phyloP scores from a whole-genome alignment of 2,329 filamentous ascomycete genomes.

The Fusarium continuum region DNA sequence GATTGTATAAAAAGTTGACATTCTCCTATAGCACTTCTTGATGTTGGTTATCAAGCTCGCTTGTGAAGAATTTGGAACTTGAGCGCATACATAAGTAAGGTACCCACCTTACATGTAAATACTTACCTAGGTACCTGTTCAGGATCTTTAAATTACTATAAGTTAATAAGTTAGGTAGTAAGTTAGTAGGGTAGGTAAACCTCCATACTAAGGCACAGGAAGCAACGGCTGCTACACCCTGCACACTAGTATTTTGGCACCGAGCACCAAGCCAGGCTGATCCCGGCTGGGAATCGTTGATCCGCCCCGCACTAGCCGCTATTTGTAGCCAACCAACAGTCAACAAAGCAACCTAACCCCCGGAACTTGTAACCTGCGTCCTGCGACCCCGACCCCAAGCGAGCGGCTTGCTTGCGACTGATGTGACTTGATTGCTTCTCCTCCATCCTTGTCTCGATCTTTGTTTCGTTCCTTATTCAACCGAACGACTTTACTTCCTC shows the following conservation, averaged over 20 bases:
- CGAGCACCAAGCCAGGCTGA: conserved; percentile 2
- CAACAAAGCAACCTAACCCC: conserved; percentile 24
- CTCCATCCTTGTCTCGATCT: conserved; percentile 23
- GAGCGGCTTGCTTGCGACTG: conserved; percentile 19
- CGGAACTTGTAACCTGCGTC: conserved; percentile 28
- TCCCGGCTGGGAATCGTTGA: conserved; percentile 42
- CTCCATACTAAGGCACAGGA: neutral
- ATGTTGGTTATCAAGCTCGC: too few relatives aligned
- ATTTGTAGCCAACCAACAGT: conserved; percentile 13
- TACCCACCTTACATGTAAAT: too few relatives aligned
- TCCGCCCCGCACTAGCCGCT: conserved; percentile 31
- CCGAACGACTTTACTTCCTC: neutral
- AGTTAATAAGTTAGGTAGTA: too few relatives aligned
- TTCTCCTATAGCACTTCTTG: too few relatives aligned
- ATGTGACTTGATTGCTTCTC: conserved; percentile 30
- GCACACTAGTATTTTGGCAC: neutral
- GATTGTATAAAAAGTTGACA: too few relatives aligned
- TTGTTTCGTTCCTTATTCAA: conserved; percentile 5
- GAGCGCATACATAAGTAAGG: too few relatives aligned
- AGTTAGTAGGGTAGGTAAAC: neutral
- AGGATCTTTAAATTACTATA: too few relatives aligned
- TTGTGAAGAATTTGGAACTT: too few relatives aligned
- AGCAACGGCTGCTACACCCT: neutral
- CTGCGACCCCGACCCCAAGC: conserved; percentile 17
- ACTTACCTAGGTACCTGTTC: too few relatives aligned